Percentiles rank a stretch among this genome's conserved stretches.
Conservation (phyloP, 352 stramenopile genomes). For the Pythium diclinum region DNA sequence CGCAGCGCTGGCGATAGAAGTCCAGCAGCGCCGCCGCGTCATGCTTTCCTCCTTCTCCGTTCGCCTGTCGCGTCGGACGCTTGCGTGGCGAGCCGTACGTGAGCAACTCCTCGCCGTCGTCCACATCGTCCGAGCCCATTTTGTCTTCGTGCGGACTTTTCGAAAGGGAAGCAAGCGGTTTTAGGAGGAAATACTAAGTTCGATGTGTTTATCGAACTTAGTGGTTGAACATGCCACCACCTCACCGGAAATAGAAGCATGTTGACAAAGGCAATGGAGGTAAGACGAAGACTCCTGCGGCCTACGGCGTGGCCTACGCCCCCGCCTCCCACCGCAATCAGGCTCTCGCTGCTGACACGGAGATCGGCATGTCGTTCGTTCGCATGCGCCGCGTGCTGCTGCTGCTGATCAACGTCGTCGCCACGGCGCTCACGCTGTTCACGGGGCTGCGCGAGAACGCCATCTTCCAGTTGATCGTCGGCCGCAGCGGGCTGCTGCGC, state of each 20-base stretch:
- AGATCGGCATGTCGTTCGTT: neutral
- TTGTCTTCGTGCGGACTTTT: neutral
- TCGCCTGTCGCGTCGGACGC: slow-evolving; percentile 29
- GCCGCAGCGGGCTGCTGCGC: slow-evolving; percentile 24
- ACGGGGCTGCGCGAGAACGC: slow-evolving; percentile 34
- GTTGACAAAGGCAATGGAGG: too few relatives aligned
- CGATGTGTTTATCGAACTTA: neutral
- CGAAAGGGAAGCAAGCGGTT: slow-evolving; percentile 3
- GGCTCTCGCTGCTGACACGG: neutral
- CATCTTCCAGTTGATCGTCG: slow-evolving; percentile 19
- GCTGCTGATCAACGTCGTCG: slow-evolving; percentile 22
- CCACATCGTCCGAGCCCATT: neutral
- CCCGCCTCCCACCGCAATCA: too few relatives aligned
- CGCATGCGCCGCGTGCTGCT: slow-evolving; percentile 19
- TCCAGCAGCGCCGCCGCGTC: slow-evolving; percentile 34
- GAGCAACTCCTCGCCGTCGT: slow-evolving; percentile 44
- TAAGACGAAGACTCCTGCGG: too few relatives aligned
- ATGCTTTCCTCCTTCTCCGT: slow-evolving; percentile 11
- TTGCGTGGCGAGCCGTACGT: slow-evolving; percentile 50
- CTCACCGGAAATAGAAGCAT: neutral
- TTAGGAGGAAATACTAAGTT: slow-evolving; percentile 3
- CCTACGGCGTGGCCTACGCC: too few relatives aligned
- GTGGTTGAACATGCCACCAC: neutral
- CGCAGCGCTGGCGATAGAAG: slow-evolving; percentile 65
- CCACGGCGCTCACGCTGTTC: slow-evolving; percentile 31